Percentiles rank a stretch among this genome's conserved stretches.
Conservation (phyloP, 768 basidiomycete species). For the Cystoderma amianthinum region DNA sequence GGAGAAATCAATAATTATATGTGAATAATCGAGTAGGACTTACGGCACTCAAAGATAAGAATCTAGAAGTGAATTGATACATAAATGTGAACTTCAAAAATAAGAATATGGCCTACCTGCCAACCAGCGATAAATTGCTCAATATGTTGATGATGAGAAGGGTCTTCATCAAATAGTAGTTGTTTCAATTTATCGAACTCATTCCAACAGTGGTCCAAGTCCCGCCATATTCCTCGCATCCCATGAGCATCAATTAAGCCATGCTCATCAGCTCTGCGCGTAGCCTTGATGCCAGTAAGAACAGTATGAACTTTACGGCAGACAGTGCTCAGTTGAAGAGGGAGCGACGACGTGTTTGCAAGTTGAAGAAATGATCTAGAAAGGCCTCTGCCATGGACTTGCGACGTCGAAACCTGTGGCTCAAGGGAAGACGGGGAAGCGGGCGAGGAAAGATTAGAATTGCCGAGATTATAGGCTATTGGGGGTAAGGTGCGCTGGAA, state of each 20-base stretch:
- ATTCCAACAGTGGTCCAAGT: slow-evolving; percentile 76
- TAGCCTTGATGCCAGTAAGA: slow-evolving; percentile 74
- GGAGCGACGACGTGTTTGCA: slow-evolving; percentile 56
- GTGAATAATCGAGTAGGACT: slow-evolving; percentile 22
- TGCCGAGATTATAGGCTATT: slow-evolving; percentile 18
- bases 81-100: slow-evolving; percentile 7
- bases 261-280: slow-evolving; percentile 44
- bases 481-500: slow-evolving; percentile 63
- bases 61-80: slow-evolving; percentile 37
- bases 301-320: slow-evolving; percentile 75
- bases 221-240: slow-evolving; percentile 79
- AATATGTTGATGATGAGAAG: slow-evolving; percentile 25
- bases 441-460: slow-evolving; percentile 23
- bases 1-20: slow-evolving; percentile 7
- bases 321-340: slow-evolving; percentile 67
- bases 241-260: slow-evolving; percentile 52
- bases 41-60: slow-evolving; percentile 86
- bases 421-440: slow-evolving; percentile 23
- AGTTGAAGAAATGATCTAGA: slow-evolving; percentile 43
- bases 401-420: slow-evolving; percentile 9
- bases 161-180: slow-evolving; percentile 19
- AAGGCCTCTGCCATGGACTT: slow-evolving; percentile 19
- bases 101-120: slow-evolving; percentile 50
- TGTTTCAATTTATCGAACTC: slow-evolving; percentile 67
- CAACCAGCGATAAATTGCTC: slow-evolving; percentile 75